Base-by-base conservation (phyloP, 192 early-diverging fungal species). In the Linnemannia schmuckeri region DNA sequence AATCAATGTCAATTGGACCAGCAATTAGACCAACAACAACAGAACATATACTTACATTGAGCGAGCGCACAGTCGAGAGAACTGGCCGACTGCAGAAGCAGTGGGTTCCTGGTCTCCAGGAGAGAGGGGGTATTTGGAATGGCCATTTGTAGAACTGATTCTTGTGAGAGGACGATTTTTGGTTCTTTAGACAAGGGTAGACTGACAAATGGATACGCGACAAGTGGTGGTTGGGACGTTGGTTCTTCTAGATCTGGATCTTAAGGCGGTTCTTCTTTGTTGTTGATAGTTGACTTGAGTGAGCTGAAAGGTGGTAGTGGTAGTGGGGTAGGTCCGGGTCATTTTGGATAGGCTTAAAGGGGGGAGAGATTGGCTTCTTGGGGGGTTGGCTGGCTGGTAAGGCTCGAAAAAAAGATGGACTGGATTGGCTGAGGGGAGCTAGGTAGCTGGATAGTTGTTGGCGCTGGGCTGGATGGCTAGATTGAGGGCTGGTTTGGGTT, bases 1-100 rank as follows among this genome's bases (percentile, higher is more conserved):
- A 38, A 52, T 22, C 37, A 40, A 38, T 20, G 49, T 22, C 49
- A 52, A 44, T 44, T 46, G 49, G 4, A 52, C 4, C 10, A 13
- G 30, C 4, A 33, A 8, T 66, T 30, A 20, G 17, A 20, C 18
- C 1, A 66, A 33, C 13, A 66, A 66, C 55, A 66, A 66, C 12
- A 9, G 12, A 12, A 66, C 12, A 27, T 27, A 33, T 9, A 66
- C 82, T 84, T 79, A 84, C 82, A 78, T 54, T 84, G 76, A 13
- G 77, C 73, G 27, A 84, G 46, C 15, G 82, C 82, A 69, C 77
- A 84, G 38, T 84, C 82, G 38, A 84, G 82, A 12, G 82, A 79
- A 61, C 79, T 68, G 73, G 77, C 82, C 47, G 77, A 79, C 68
- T 78, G 76, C 17, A 47, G 24, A 61, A 83, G 61, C 52, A 61